Evolutionary conservation across 352 stramenopile species (phyloP).

Genomic region (Globisporangium barbulae): DNA sequence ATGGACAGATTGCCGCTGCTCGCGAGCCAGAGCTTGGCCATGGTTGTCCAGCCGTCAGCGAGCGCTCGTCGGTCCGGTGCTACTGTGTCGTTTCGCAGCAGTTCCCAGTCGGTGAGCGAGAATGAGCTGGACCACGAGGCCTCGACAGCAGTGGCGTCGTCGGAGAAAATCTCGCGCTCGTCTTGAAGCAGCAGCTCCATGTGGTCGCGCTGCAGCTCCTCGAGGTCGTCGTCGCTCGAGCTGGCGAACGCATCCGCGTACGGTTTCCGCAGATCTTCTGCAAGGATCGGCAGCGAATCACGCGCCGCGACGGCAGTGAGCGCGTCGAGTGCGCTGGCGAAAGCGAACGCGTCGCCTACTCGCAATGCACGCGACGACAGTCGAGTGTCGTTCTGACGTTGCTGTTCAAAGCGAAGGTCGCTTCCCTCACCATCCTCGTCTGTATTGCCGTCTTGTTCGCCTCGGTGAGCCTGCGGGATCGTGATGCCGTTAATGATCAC

Average conservation of each 20-base stretch:
- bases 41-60: slow-evolving; percentile 18
- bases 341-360: slow-evolving; percentile 2
- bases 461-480: not conserved
- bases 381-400: not conserved
- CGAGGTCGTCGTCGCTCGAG: slow-evolving; percentile 6
- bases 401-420: not conserved
- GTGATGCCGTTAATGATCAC: not conserved
- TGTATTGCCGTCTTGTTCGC: not conserved
- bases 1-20: slow-evolving; percentile 10
- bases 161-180: slow-evolving; percentile 15
- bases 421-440: not conserved
- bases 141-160: not conserved
- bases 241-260: slow-evolving; percentile 13
- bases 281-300: not conserved
- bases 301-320: not conserved
- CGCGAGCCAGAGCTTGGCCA: slow-evolving; percentile 16
- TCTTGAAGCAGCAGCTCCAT: slow-evolving; percentile 14
- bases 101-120: slow-evolving; percentile 19
- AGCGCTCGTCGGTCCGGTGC: slow-evolving; percentile 13
- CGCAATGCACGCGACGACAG: not conserved
- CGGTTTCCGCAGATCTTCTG: not conserved
- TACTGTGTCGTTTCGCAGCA: slow-evolving; percentile 13
- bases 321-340: slow-evolving; percentile 7
- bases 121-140: slow-evolving; percentile 18
- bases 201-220: slow-evolving; percentile 11